Conservation (phyloP, 2,329 filamentous ascomycete species). For the Phialocephala sp. region DNA sequence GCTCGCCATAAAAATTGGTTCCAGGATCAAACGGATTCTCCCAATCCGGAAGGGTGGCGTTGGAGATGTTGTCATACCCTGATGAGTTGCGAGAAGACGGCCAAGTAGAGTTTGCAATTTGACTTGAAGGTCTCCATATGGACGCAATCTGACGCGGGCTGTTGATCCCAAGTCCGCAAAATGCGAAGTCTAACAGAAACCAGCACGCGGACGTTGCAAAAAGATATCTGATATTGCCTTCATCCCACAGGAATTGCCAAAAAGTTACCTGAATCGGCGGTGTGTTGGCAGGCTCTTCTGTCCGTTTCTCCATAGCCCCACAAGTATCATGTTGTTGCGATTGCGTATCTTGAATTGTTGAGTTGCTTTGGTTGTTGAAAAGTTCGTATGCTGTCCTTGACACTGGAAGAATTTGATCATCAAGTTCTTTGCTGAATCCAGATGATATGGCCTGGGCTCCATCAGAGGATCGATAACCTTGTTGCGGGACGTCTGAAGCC, state of each 20-base stretch:
- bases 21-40: background rate
- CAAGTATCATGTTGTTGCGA: background rate
- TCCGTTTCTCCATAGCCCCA: background rate
- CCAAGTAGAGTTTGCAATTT: too few relatives aligned
- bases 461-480: background rate
- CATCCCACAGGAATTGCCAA: background rate
- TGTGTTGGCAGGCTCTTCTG: background rate
- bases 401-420: background rate
- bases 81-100: conserved; percentile 49
- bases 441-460: too few relatives aligned
- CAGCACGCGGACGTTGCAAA: background rate
- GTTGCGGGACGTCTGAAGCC: background rate
- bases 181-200: background rate
- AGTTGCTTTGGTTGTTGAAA: background rate
- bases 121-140: background rate
- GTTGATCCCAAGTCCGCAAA: background rate
- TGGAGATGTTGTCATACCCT: conserved; percentile 45
- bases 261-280: background rate
- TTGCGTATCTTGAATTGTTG: background rate
- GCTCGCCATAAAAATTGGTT: too few relatives aligned
- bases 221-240: background rate
- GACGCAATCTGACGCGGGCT: background rate
- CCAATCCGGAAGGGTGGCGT: background rate
- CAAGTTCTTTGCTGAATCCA: background rate
- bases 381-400: background rate